A percentile compares a stretch with the other conserved stretches of the same genome.
These are phyloP conservation scores for Salix caprea DNA, from an alignment of 345 rosid genomes.

Conservation along the genomic window DNA sequence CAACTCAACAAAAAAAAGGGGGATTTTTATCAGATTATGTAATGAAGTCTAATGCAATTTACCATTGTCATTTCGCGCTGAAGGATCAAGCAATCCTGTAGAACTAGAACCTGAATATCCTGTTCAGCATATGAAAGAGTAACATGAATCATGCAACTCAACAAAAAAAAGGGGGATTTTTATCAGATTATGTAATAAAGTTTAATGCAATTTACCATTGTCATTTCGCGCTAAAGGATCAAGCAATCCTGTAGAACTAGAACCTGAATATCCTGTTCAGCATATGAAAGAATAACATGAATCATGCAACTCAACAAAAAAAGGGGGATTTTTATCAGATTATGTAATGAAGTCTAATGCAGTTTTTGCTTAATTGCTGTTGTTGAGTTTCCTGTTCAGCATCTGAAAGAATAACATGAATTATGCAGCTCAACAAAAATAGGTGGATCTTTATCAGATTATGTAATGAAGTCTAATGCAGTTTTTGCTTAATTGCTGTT, in stretches of 20 bases:
- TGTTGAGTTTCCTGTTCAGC: background rate
- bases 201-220: background rate
- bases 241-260: background rate
- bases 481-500: background rate
- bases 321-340: background rate
- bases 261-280: too few relatives aligned
- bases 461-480: background rate
- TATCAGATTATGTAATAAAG: background rate
- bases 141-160: background rate
- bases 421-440: background rate
- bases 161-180: background rate
- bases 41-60: background rate
- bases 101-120: background rate
- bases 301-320: background rate
- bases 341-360: background rate
- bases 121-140: background rate
- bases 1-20: background rate
- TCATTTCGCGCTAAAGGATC: background rate
- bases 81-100: background rate
- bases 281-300: too few relatives aligned
- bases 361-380: background rate
- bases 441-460: background rate
- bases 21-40: background rate
- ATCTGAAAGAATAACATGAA: background rate
- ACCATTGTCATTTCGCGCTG: constrained; percentile 1